phyloP scores from a whole-genome alignment of 306 rosid genomes.

The Senna siamea region DNA sequence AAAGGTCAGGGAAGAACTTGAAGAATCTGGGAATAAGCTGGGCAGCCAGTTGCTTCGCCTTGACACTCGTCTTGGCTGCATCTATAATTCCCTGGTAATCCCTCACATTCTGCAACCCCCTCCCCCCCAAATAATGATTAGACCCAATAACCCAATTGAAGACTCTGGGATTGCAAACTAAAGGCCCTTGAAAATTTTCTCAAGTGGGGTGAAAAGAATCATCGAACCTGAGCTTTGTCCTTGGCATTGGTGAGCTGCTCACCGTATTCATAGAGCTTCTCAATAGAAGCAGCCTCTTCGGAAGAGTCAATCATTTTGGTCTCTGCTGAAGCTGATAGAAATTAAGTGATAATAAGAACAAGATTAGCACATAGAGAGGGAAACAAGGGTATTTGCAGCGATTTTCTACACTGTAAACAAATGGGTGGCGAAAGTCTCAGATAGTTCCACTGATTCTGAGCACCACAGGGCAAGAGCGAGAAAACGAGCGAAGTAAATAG shows the following conservation, averaged over 20 bases:
- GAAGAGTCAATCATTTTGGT: slow-evolving; percentile 70
- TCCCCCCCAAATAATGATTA: not conserved
- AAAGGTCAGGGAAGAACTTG: slow-evolving; percentile 88
- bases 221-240: slow-evolving; percentile 84
- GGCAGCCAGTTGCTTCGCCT: slow-evolving; percentile 92
- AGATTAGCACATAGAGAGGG: slow-evolving; percentile 40
- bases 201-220: not conserved
- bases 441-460: not conserved
- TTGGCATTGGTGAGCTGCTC: slow-evolving; percentile 86
- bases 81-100: slow-evolving; percentile 56
- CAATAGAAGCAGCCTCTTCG: slow-evolving; percentile 77
- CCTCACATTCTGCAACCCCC: slow-evolving; percentile 47
- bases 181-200: slow-evolving; percentile 30
- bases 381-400: not conserved
- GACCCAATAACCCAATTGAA: slow-evolving; percentile 21
- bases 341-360: slow-evolving; percentile 38
- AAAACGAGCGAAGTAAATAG: not conserved
- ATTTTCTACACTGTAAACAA: not conserved
- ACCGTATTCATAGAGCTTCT: slow-evolving; percentile 91
- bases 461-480: not conserved
- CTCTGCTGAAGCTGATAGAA: slow-evolving; percentile 42
- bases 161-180: slow-evolving; percentile 1
- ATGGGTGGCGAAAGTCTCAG: not conserved
- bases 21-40: slow-evolving; percentile 97
- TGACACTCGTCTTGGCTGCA: slow-evolving; percentile 68